Base-by-base conservation (phyloP, 306 rosid species). In the Inga leiocalycina region DNA sequence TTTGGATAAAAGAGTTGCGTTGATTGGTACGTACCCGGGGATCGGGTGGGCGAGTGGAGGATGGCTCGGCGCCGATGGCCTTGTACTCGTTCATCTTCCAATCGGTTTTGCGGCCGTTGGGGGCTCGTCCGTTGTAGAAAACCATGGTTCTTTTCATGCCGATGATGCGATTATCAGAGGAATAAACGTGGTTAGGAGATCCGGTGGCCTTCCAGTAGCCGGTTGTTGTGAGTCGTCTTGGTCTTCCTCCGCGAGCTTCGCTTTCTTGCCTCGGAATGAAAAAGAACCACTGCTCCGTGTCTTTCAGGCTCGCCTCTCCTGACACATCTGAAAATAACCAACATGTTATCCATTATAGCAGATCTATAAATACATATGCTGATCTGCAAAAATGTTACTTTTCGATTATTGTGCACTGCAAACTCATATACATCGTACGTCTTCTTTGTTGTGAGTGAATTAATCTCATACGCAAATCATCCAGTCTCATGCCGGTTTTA, bases 191-290 rank as follows among this genome's bases (percentile, higher is more conserved):
- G 66, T 80, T 92, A 0, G 98, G 96, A 56, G 99, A 92, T 0
- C 99, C 99, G 3, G 98, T 95, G 0, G 97, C 98, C 45, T 95
- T 95, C 99, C 98, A 95, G 79, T 89, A 93, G 24, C 98, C 98
- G 15, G 62, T 86, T 14, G 41, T 80, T 1, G 98, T 95, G 30
- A 93, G 91, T 62, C 99, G 82, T 27, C 76, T 93, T 16, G 98
- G 97, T 62, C 98, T 92, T 7, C 98, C 97, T 74, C 99, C 99
- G 5, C 96, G 86, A 1, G 91, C 94, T 89, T 95, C 97, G 68
- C 92, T 93, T 69, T 92, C 98, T 86, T 93, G 97, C 80, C 91
- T 86, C 0, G 92, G 91, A 78, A 91, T 80, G 89, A 95, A 95
- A 81, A 95, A 95, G 86, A 95, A 95, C 92, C 99, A 93, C 66